These are phyloP conservation scores for Xylaria scruposa DNA, from an alignment of 495 filamentous ascomycete species.

Conservation along the genomic window DNA sequence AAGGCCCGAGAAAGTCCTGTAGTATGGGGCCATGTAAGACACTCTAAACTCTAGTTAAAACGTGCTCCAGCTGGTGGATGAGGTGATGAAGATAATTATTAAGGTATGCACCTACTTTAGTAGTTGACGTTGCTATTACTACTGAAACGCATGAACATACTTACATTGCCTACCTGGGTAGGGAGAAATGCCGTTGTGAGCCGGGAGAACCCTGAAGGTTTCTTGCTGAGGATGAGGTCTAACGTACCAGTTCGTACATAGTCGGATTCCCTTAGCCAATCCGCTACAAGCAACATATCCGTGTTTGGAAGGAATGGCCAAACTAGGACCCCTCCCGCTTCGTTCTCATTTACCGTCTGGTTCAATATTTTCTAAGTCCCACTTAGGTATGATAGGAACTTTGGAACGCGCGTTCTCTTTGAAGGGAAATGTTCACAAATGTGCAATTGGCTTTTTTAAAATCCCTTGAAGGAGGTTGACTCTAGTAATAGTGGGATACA, in stretches of 20 bases:
- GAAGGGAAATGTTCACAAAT: background rate
- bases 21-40: background rate
- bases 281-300: conserved; percentile 31
- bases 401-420: conserved; percentile 15
- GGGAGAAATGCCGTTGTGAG: background rate
- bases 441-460: background rate
- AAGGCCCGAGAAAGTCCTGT: background rate
- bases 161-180: too few relatives aligned
- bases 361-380: background rate
- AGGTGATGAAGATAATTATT: conserved; percentile 27
- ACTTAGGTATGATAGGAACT: background rate
- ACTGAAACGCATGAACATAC: background rate
- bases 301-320: conserved; percentile 26
- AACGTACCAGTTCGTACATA: background rate
- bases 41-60: conserved; percentile 25
- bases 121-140: conserved; percentile 9
- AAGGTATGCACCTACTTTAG: background rate
- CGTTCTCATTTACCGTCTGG: background rate
- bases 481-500: conserved; percentile 11
- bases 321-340: background rate
- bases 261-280: conserved; percentile 28
- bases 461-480: background rate
- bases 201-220: conserved; percentile 9
- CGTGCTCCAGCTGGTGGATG: conserved; percentile 40
- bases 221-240: background rate